Evolutionary conservation across 2,329 filamentous ascomycete genomes (phyloP).

Genomic region (Aureobasidium sp.): DNA sequence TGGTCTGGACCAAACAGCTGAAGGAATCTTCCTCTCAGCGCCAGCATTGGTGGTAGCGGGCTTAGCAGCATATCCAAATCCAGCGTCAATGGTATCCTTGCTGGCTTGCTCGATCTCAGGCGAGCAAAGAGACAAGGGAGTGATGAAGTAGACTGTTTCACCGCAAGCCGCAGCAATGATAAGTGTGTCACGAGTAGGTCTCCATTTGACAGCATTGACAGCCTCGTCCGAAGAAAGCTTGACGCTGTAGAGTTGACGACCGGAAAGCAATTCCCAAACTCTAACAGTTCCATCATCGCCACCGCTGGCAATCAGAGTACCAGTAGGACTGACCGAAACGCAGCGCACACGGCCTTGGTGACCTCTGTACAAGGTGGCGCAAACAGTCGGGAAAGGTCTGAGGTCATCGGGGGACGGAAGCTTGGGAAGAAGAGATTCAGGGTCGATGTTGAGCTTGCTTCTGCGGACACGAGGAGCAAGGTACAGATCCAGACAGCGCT

Average conservation of each 20-base stretch:
- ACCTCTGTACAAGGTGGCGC: constrained; percentile 77
- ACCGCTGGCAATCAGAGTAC: constrained; percentile 80
- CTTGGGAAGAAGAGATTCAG: constrained; percentile 84
- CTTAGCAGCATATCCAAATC: constrained; percentile 86
- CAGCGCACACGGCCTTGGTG: constrained; percentile 84
- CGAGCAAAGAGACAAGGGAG: constrained; percentile 47
- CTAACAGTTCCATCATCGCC: constrained; percentile 90
- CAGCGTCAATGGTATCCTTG: constrained; percentile 70
- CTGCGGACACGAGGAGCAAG: constrained; percentile 85
- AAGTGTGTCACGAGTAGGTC: constrained; percentile 71
- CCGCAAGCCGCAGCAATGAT: constrained; percentile 79
- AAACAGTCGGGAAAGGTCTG: constrained; percentile 87
- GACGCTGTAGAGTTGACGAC: constrained; percentile 79
- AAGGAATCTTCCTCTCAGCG: constrained; percentile 61
- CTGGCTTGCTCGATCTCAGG: constrained; percentile 59
- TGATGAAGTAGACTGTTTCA: constrained; percentile 77
- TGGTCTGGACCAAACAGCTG: constrained; percentile 79
- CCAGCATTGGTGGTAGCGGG: constrained; percentile 44
- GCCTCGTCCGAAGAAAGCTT: constrained; percentile 70
- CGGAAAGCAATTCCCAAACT: constrained; percentile 81
- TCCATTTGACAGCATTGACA: constrained; percentile 83
- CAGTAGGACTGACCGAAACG: constrained; percentile 76
- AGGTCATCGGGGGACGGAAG: constrained; percentile 88
- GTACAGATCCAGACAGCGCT: constrained; percentile 91
- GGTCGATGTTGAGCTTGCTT: constrained; percentile 95